Base-by-base conservation (phyloP, 805 yeast genomes). In the Teunomyces aglyptinius region DNA sequence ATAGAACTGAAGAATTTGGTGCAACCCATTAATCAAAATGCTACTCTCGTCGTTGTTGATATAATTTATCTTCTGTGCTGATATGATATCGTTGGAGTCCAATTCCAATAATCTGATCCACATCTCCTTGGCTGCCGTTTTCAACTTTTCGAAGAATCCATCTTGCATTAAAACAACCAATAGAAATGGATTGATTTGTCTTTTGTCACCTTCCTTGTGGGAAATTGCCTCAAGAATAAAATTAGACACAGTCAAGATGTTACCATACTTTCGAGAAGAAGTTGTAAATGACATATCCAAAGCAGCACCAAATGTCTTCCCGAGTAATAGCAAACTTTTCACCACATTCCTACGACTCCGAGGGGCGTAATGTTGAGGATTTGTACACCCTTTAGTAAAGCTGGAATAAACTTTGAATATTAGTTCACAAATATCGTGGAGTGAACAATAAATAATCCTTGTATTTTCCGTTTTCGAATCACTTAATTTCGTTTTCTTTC, bases 121-220 rank as follows among this genome's bases (percentile, higher is more conserved):
- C 35, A 43, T 50, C 2, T 20, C 47, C 19, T 46, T 51, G 39
- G 54, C 65, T 52, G 27, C 49, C 3, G 64, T 60, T 34, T 61
- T 63, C 39, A 75, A 55, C 4, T 50, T 53, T 2, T 61, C 54
- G 45, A 74, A 75, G 3, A 83, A 82, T 7, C 76, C 78, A 36
- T 65, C 58, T 55, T 82, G 83, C 46, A 82, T 64, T 38, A 83
- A 72, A n/a, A 75, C 58, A 19, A 82, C 67, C 2, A 68, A 61
- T 51, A 79, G 59, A 0, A 78, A 55, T 0, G 78, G 70, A 33
- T 68, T 71, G 3, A 72, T 38, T 51, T 58, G 26, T 11, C 52
- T 53, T 22, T 44, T 57, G 11, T 52, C 45, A 54, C 67, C 42
- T 54, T 63, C 52, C 54, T 59, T 40, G 58, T 54, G 38, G 56